Evolutionary conservation across 768 basidiomycete genomes (phyloP), one percentile per base, ranked within the genome.

Genomic region (Crucibulum laeve): DNA sequence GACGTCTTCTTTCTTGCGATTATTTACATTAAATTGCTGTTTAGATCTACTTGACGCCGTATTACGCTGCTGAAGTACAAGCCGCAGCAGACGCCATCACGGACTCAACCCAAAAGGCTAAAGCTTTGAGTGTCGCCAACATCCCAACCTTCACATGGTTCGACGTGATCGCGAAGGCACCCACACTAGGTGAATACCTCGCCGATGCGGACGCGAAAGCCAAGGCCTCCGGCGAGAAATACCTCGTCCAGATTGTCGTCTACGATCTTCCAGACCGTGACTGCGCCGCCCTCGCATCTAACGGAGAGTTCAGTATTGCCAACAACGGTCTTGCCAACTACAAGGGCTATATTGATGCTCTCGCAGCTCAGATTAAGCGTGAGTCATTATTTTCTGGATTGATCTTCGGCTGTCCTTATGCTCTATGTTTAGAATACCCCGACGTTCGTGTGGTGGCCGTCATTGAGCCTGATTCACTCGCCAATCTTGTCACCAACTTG

Each of bases 401-500:
- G 1, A 25, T 28, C 4, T 24, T 30, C 18, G 13, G 18, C 42
- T 43, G 36, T 24, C 22, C 24, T 36, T 37, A n/a, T 8, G n/a
- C 28, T 8, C 28, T 8, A 13, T 39, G 32, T 7, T 34, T 5
- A 74, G 74, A 69, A 47, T 80, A 64, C 67, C 80, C 80, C 38
- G 69, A 74, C 50, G 78, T 81, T 50, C 74, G 76, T 42, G 74
- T 84, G 49, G 71, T 82, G 28, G 80, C 80, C 38, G 77, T 80
- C 57, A 71, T 81, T 43, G 80, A 82, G 59, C 80, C 82, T 46
- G 82, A 82, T 59, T 80, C 79, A 30, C 63, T 84, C 37, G 80
- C 80, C 46, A 82, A 82, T 66, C 54, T 84, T 52, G 80, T 84
- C 54, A 82, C 80, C 57, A 84, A 82, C 71, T 51, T 80, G 57